phyloP scores from a whole-genome alignment of 2,329 filamentous ascomycete genomes.

The Ceratocystis papillata region DNA sequence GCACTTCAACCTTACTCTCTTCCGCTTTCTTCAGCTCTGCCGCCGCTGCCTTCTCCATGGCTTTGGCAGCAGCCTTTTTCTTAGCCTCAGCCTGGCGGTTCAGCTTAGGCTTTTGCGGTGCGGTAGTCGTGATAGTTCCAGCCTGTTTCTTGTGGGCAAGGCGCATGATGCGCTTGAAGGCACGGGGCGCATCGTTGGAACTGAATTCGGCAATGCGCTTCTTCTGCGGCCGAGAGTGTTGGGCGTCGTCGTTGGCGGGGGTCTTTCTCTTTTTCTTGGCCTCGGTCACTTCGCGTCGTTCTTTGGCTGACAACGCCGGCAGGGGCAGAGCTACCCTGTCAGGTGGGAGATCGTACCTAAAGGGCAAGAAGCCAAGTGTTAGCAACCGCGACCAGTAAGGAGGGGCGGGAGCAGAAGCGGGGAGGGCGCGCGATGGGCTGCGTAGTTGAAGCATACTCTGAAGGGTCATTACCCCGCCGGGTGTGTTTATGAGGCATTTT shows the following conservation, averaged over 20 bases:
- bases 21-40: slow-evolving; percentile 43
- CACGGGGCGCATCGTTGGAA: slow-evolving; percentile 73
- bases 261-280: slow-evolving; percentile 28
- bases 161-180: slow-evolving; percentile 77
- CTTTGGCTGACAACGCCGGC: slow-evolving; percentile 19
- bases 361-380: neutral
- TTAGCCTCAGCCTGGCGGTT: slow-evolving; percentile 16
- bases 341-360: slow-evolving; percentile 21
- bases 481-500: slow-evolving; percentile 84
- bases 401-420: neutral
- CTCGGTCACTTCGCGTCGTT: slow-evolving; percentile 24
- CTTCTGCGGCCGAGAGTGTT: slow-evolving; percentile 30
- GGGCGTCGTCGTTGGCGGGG: slow-evolving; percentile 36
- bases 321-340: slow-evolving; percentile 18
- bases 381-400: neutral
- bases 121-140: slow-evolving; percentile 19
- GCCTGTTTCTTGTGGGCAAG: slow-evolving; percentile 38
- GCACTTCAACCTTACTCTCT: slow-evolving; percentile 33
- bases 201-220: slow-evolving; percentile 32
- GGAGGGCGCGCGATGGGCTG: neutral
- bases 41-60: slow-evolving; percentile 45
- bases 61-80: slow-evolving; percentile 28
- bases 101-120: slow-evolving; percentile 27
- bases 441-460: slow-evolving; percentile 37
- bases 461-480: slow-evolving; percentile 47